phyloP scores from a whole-genome alignment of 2,329 filamentous ascomycete species.

The Sphaerostilbella broomeana region DNA sequence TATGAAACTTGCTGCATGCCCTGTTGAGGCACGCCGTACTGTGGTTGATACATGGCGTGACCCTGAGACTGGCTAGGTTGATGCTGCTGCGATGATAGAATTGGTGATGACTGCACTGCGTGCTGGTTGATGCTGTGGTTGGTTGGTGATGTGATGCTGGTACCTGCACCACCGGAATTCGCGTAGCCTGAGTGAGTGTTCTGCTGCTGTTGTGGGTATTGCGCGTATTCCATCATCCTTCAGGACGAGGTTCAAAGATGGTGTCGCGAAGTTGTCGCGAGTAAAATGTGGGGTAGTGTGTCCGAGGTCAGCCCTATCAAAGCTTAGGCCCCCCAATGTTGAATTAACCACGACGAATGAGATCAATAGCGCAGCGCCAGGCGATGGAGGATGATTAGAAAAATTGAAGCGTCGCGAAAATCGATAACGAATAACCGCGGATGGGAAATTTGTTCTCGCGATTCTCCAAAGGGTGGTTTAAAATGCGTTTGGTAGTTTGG shows the following conservation, averaged over 20 bases:
- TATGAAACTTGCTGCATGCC: conserved; percentile 63
- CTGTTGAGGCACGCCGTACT: conserved; percentile 66
- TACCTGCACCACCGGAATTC: conserved; percentile 44
- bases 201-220: conserved; percentile 64
- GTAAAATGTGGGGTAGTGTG: conserved; percentile 17
- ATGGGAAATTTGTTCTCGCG: conserved; percentile 2
- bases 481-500: conserved; percentile 31
- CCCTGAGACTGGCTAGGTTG: conserved; percentile 48
- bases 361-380: conserved; percentile 11
- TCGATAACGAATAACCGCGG: conserved; percentile 20
- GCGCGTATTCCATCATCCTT: conserved; percentile 67
- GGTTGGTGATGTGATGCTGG: conserved; percentile 66
- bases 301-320: conserved; percentile 18
- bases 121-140: conserved; percentile 62
- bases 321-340: conserved; percentile 9
- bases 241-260: conserved; percentile 20
- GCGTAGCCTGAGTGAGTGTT: conserved; percentile 60
- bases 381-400: conserved; percentile 9
- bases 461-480: conserved; percentile 23
- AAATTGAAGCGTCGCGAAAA: conserved; percentile 11
- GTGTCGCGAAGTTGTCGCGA: conserved; percentile 19
- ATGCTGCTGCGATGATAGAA: conserved; percentile 71
- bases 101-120: conserved; percentile 68
- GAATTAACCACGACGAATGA: conserved; percentile 15
- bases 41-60: conserved; percentile 74